Base-by-base conservation (phyloP, 257 asterid species). In the Rehmannia glutinosa region DNA sequence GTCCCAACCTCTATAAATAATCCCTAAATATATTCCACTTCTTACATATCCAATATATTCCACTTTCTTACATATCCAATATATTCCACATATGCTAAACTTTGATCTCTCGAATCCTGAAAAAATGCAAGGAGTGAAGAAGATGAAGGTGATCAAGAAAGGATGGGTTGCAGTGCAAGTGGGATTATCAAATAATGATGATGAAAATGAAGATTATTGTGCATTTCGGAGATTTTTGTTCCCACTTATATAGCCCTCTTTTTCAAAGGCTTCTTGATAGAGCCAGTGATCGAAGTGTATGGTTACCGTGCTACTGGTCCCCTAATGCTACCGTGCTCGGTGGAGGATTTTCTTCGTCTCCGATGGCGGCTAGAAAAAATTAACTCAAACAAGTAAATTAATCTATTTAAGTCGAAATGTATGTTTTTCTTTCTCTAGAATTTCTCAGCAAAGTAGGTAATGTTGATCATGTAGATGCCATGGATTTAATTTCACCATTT, bases 281-380 rank as follows among this genome's bases (percentile, higher is more conserved):
- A 45, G 81, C 84, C 36, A 61, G n/a, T n/a, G n/a, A n/a, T 54
- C 11, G 81, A 79, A 8, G 62, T 73, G 0, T 80, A 80, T 68
- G 84, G 80, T 2, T 79, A 79, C 50, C 63, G 58, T 16, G 60
- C 59, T 1, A 43, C 2, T 2, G 51, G 51, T 1, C 51, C 51
- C 7, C 20, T 43, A 3, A n/a, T 16, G 51, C 21, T 43, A 16
- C 23, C 50, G 5, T 42, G 50, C 12, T 42, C 50, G 0, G 5
- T 42, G 0, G 21, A 42, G 2, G 51, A 43, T n/a, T 39, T 39
- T 39, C 45, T 5, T 39, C 3, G 2, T 39, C 45, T 39, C 9
- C n/a, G n/a, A 4, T 1, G 15, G 9, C 2, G n/a, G 45, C 8
- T 11, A 8, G 45, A 39, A 39, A 39, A 39, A 8, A 13, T 39